phyloP scores from a whole-genome alignment of 1,139 yeast genomes.

The Taphrina populina region DNA sequence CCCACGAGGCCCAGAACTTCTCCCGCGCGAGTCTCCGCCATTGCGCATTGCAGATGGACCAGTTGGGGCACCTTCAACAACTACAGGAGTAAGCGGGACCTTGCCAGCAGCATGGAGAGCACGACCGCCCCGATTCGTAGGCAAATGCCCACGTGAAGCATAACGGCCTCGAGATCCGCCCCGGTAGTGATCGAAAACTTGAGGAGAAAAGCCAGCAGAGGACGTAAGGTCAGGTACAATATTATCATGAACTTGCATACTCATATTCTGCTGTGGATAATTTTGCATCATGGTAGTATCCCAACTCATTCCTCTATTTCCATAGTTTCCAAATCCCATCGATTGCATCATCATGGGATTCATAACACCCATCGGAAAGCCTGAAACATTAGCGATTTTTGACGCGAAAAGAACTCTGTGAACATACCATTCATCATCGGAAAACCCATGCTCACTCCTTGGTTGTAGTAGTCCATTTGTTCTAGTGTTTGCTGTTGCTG shows the following conservation, averaged over 20 bases:
- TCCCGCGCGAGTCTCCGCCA: slow-evolving; percentile 2
- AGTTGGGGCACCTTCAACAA: slow-evolving; percentile 24
- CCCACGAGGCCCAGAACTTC: not conserved
- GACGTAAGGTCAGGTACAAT: slow-evolving; percentile 1
- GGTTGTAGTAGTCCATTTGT: not conserved
- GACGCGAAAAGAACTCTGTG: not conserved
- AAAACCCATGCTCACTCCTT: slow-evolving; percentile 9
- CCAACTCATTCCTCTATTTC: slow-evolving; percentile 2
- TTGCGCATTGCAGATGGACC: slow-evolving; percentile 23
- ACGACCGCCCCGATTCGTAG: slow-evolving; percentile 16
- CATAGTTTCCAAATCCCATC: slow-evolving; percentile 2
- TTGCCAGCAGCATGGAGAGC: not conserved
- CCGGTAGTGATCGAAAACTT: slow-evolving; percentile 1
- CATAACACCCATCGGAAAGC: slow-evolving; percentile 3
- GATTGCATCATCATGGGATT: slow-evolving; percentile 9
- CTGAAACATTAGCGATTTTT: not conserved
- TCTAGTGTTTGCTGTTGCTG: not conserved
- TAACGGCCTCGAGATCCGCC: slow-evolving; percentile 22
- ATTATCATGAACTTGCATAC: slow-evolving; percentile 14
- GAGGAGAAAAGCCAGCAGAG: too few relatives aligned
- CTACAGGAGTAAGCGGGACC: slow-evolving; percentile 5
- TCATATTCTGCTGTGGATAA: slow-evolving; percentile 21
- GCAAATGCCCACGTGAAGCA: not conserved
- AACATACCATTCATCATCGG: slow-evolving; percentile 12
- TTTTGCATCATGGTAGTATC: slow-evolving; percentile 2